Conservation (phyloP, 441 rosid genomes). For the Brassica hybrid region DNA sequence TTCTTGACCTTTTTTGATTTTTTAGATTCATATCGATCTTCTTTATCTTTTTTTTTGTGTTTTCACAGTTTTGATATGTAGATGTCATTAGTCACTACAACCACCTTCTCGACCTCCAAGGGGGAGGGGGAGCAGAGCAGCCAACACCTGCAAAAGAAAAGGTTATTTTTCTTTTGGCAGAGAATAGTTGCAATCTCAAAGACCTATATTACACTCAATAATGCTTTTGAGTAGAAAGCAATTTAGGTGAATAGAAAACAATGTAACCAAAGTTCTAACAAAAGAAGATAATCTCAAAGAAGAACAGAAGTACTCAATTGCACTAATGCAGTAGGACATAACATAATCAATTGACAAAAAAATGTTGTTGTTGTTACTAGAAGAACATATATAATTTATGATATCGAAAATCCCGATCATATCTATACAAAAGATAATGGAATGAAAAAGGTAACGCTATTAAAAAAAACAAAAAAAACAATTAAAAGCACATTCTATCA, state of each 20-base stretch:
- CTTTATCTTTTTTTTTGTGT: too few relatives aligned
- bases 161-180: too few relatives aligned
- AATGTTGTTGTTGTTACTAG: not conserved
- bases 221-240: not conserved
- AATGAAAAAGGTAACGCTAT: constrained; percentile 32
- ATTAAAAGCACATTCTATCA: constrained; percentile 20
- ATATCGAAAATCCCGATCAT: not conserved
- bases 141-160: too few relatives aligned
- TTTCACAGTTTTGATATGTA: too few relatives aligned
- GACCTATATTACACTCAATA: not conserved
- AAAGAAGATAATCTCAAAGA: not conserved
- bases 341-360: not conserved
- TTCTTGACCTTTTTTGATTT: too few relatives aligned
- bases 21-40: too few relatives aligned
- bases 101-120: too few relatives aligned
- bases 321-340: not conserved
- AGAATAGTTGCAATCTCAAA: not conserved
- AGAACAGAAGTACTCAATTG: not conserved
- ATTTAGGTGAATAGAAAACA: not conserved
- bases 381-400: not conserved
- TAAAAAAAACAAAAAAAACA: constrained; percentile 18
- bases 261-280: constrained; percentile 12
- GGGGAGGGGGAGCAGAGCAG: too few relatives aligned
- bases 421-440: constrained; percentile 22
- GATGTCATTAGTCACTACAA: too few relatives aligned